These are phyloP conservation scores for Aspergillus fischeri DNA, from an alignment of 2,329 filamentous ascomycete species.

Conservation along the genomic window DNA sequence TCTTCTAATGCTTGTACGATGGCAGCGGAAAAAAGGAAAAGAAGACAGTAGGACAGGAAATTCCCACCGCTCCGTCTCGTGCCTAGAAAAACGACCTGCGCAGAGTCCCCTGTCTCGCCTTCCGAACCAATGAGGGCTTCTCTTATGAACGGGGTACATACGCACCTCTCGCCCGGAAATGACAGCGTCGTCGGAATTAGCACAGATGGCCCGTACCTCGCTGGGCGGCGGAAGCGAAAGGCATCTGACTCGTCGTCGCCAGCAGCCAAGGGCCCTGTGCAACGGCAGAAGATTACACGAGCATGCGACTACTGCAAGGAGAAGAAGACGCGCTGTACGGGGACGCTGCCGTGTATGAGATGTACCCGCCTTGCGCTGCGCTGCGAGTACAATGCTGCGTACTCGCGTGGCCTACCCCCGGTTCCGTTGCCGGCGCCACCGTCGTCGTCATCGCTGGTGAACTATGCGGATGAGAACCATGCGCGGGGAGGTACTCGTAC, in stretches of 20 bases:
- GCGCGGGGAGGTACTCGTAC: neutral
- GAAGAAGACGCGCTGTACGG: constrained; percentile 37
- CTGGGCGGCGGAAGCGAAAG: constrained; percentile 29
- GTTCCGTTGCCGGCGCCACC: constrained; percentile 24
- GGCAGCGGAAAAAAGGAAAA: neutral
- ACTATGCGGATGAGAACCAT: constrained; percentile 6
- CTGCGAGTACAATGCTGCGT: constrained; percentile 36
- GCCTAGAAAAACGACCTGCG: neutral
- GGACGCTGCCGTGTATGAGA: constrained; percentile 33
- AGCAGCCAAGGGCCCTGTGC: constrained; percentile 14
- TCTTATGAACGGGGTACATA: neutral
- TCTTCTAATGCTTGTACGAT: neutral
- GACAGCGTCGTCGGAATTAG: neutral
- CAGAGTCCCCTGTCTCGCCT: neutral
- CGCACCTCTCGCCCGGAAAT: constrained; percentile 4
- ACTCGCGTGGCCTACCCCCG: constrained; percentile 35
- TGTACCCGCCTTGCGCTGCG: constrained; percentile 29
- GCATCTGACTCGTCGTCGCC: constrained; percentile 17
- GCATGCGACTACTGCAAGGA: constrained; percentile 38
- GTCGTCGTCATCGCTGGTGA: constrained; percentile 4
- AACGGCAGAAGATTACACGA: constrained; percentile 35
- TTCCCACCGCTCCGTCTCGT: neutral
- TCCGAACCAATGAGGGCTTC: constrained; percentile 5
- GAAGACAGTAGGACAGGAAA: neutral
- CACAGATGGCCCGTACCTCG: neutral